Evolutionary conservation across 306 rosid species (phyloP).

Genomic region (Vigna trinervia): DNA sequence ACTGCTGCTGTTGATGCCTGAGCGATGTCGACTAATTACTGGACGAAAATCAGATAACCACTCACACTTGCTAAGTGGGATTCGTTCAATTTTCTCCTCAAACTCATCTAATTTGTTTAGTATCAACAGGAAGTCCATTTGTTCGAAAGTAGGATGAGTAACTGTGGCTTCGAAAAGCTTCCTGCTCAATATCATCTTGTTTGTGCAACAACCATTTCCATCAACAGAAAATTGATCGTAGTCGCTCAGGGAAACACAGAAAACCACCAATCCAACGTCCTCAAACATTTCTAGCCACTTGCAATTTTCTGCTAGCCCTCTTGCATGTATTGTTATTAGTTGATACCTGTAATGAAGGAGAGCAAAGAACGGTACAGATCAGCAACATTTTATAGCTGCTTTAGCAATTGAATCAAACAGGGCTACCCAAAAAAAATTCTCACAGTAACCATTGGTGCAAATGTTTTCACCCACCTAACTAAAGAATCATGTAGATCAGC

Average conservation of each 20-base stretch:
- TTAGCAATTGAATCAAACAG: conserved; percentile 3
- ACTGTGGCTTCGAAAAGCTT: conserved; percentile 81
- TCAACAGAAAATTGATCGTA: conserved; percentile 76
- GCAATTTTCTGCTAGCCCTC: conserved; percentile 70
- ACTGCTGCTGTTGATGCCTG: conserved; percentile 59
- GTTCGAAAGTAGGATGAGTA: conserved; percentile 87
- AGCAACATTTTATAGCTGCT: conserved; percentile 6
- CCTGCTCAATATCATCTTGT: conserved; percentile 84
- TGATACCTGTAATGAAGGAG: conserved; percentile 51
- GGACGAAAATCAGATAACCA: conserved; percentile 94
- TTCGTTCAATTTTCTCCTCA: conserved; percentile 79
- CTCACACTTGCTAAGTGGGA: conserved; percentile 70
- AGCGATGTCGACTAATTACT: conserved; percentile 61
- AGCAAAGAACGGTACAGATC: conserved; percentile 31
- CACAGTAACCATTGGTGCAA: conserved; percentile 10
- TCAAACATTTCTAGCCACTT: conserved; percentile 95
- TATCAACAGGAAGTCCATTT: conserved; percentile 86
- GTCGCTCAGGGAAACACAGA: conserved; percentile 85
- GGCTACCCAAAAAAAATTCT: conserved; percentile 14
- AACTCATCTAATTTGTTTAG: conserved; percentile 84
- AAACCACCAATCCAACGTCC: conserved; percentile 74
- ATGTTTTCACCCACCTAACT: conserved; percentile 61
- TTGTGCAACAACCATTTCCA: conserved; percentile 66
- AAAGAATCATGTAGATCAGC: conserved; percentile 72
- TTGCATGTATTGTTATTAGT: conserved; percentile 56